Percentiles rank a stretch among this genome's conserved stretches.
These are phyloP conservation scores for Diaporthe ilicicola DNA, from an alignment of 2,329 filamentous ascomycete species.

Conservation along the genomic window DNA sequence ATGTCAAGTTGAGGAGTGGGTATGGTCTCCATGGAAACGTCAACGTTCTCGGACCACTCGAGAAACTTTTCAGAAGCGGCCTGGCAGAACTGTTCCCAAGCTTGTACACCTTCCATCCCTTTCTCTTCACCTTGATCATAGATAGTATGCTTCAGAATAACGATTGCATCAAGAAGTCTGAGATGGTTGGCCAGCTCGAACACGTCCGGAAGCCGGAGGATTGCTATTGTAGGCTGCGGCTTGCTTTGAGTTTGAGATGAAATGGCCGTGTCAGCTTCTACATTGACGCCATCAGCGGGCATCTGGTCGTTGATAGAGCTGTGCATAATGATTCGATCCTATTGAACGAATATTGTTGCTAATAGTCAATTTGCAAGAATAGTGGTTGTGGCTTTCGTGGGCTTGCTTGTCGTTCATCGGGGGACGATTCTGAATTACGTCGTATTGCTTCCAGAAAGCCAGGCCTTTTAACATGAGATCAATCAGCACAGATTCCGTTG, in stretches of 20 bases:
- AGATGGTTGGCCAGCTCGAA: neutral
- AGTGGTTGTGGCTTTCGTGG: too few species aligned
- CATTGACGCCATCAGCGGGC: too few species aligned
- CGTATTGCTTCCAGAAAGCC: too few species aligned
- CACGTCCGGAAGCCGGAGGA: neutral
- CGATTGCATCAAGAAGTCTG: neutral
- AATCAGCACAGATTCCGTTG: too few species aligned
- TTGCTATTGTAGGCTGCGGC: too few species aligned
- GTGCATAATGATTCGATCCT: too few species aligned
- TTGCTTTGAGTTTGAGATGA: too few species aligned
- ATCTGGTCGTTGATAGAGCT: neutral
- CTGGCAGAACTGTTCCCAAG: neutral
- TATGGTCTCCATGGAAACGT: neutral
- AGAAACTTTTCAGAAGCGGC: slow-evolving; percentile 3
- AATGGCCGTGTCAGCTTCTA: neutral
- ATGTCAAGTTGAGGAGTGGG: neutral
- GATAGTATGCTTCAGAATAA: neutral
- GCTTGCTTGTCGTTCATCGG: too few species aligned
- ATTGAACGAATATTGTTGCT: too few species aligned
- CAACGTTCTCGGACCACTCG: neutral
- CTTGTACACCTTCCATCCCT: neutral
- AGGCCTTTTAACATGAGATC: too few species aligned
- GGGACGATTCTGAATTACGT: too few species aligned
- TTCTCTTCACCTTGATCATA: neutral
- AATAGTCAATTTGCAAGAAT: too few species aligned